A percentile compares a stretch with the other conserved stretches of the same genome.
These are phyloP conservation scores for Pezizomycotina sp. DNA, from an alignment of 2,329 filamentous ascomycete genomes.

Conservation along the genomic window DNA sequence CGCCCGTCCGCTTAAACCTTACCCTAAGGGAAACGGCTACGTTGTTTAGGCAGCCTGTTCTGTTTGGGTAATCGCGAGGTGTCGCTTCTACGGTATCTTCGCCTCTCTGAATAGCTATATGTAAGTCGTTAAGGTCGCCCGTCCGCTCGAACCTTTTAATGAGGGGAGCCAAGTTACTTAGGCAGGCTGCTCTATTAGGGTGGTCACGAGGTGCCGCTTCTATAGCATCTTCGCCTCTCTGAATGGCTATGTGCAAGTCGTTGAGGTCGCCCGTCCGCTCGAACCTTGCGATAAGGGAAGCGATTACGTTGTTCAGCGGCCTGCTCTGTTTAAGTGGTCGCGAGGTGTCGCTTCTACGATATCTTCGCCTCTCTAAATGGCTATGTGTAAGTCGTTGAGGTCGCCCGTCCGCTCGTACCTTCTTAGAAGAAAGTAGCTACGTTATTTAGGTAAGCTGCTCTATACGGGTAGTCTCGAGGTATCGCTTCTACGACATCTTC, in stretches of 20 bases:
- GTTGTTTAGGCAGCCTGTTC: background rate
- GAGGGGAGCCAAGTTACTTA: no score
- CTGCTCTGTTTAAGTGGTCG: background rate
- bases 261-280: background rate
- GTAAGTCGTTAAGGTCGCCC: conserved; percentile 2
- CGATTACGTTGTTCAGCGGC: no score
- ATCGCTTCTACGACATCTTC: conserved; percentile 4
- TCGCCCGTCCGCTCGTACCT: conserved; percentile 1
- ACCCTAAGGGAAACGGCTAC: background rate
- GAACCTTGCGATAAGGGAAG: conserved; percentile 4
- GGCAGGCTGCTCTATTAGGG: background rate
- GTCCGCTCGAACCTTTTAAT: background rate
- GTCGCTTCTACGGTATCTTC: conserved; percentile 1
- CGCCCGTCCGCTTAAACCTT: conserved; percentile 6
- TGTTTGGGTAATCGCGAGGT: background rate
- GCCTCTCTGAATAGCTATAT: conserved; percentile 1
- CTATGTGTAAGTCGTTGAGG: no score
- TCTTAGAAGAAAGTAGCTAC: background rate
- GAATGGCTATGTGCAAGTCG: conserved; percentile 12
- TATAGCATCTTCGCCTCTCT: conserved; percentile 2
- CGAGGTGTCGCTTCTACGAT: background rate
- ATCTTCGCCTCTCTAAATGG: conserved; percentile 1
- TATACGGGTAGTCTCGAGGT: conserved; percentile 1
- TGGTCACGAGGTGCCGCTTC: background rate
- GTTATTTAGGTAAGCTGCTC: no score